Conservation (phyloP, 2,329 filamentous ascomycete genomes). For the Xylariaceae sp. region DNA sequence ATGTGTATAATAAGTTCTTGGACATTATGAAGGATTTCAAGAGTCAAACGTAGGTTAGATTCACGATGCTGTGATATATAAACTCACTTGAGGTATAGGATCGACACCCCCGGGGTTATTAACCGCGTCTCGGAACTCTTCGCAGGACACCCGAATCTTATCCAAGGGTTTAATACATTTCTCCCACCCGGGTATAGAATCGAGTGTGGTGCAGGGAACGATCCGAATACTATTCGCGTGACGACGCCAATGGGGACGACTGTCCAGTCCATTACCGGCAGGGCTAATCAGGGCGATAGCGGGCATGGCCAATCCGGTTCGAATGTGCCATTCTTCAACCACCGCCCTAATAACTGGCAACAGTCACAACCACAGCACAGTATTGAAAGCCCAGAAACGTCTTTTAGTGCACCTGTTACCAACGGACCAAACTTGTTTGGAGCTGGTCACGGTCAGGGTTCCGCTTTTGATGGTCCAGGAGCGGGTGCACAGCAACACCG, state of each 20-base stretch:
- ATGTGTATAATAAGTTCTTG: conserved; percentile 95
- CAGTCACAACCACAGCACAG: conserved; percentile 58
- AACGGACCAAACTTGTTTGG: conserved; percentile 53
- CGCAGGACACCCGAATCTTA: conserved; percentile 90
- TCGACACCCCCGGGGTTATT: conserved; percentile 96
- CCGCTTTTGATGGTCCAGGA: conserved; percentile 38
- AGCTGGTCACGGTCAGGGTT: conserved; percentile 41
- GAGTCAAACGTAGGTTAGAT: conserved; percentile 76
- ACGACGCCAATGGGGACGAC: conserved; percentile 98
- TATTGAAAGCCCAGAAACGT: conserved; percentile 64
- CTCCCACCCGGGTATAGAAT: conserved; percentile 94
- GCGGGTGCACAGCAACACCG: conserved; percentile 34
- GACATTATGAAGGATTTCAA: conserved; percentile 99
- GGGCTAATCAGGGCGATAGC: conserved; percentile 51
- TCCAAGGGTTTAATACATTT: conserved; percentile 98
- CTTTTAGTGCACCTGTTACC: conserved; percentile 62
- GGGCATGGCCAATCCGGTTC: conserved; percentile 41
- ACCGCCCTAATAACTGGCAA: conserved; percentile 58
- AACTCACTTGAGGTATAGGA: conserved; percentile 54
- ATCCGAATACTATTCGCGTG: conserved; percentile 93
- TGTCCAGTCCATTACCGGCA: conserved; percentile 77
- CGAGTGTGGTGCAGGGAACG: conserved; percentile 90
- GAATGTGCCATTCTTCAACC: conserved; percentile 50
- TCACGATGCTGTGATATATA: conserved; percentile 8
- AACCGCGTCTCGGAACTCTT: conserved; percentile 95